Percentiles rank a stretch among this genome's conserved stretches.
Evolutionary conservation across 768 basidiomycete genomes (phyloP).

Genomic region (Chalciporus chontae): DNA sequence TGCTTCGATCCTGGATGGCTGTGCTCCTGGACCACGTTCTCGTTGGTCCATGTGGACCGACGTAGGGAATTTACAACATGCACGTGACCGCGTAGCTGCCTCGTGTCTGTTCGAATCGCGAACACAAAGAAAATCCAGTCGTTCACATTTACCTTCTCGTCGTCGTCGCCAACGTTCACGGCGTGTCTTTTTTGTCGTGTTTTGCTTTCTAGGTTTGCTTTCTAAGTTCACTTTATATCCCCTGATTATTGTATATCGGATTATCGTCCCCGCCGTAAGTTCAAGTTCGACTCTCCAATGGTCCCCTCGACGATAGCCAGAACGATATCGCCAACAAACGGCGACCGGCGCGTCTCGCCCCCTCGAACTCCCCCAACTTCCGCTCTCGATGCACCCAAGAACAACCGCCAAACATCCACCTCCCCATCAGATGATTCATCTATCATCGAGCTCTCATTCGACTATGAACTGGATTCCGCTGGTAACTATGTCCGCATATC

Average conservation of each 20-base stretch:
- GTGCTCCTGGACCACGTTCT: too few relatives aligned
- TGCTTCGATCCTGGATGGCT: too few relatives aligned
- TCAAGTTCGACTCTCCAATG: slow-evolving; percentile 16
- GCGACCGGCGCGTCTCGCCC: slow-evolving; percentile 30
- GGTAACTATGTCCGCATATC: slow-evolving; percentile 46
- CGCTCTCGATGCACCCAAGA: slow-evolving; percentile 31
- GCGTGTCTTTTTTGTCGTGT: slow-evolving; percentile 16
- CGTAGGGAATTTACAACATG: slow-evolving; percentile 19
- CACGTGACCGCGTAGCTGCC: slow-evolving; percentile 35
- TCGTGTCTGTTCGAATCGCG: slow-evolving; percentile 32
- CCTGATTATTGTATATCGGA: too few relatives aligned
- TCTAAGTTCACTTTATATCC: background rate
- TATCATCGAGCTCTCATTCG: slow-evolving; percentile 46
- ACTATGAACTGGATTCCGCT: slow-evolving; percentile 42
- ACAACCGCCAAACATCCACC: slow-evolving; percentile 29
- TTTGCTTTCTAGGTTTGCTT: too few relatives aligned
- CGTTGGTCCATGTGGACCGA: background rate
- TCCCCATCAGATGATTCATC: slow-evolving; percentile 45
- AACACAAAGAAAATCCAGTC: slow-evolving; percentile 27
- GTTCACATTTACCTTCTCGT: slow-evolving; percentile 10
- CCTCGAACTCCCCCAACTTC: slow-evolving; percentile 28
- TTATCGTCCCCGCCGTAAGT: slow-evolving; percentile 13
- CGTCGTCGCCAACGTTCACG: slow-evolving; percentile 11
- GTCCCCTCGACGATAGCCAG: slow-evolving; percentile 16
- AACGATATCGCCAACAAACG: slow-evolving; percentile 28